Conservation (phyloP, 768 basidiomycete species). For the Sutorius australiensis region DNA sequence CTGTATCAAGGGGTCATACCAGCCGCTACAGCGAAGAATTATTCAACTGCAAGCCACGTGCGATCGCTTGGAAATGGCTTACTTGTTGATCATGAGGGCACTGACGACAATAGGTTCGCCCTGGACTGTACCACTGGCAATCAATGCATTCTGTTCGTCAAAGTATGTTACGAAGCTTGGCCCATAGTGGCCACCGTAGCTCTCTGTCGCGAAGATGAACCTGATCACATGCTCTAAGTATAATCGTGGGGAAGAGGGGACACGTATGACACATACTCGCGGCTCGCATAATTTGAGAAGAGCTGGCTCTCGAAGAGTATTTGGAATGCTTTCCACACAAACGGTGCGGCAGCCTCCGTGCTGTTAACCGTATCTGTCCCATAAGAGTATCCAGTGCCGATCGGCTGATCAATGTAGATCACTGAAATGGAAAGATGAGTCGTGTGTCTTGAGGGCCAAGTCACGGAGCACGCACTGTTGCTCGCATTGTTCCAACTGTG, state of each 20-base stretch:
- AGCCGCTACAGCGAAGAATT: constrained; percentile 40
- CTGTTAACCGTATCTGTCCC: constrained; percentile 54
- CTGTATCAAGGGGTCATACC: constrained; percentile 64
- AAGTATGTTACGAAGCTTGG: constrained; percentile 64
- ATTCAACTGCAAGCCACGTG: background rate
- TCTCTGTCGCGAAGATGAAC: constrained; percentile 63
- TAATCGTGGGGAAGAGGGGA: background rate
- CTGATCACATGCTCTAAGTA: constrained; percentile 25
- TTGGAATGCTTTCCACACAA: constrained; percentile 63
- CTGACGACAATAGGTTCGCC: constrained; percentile 53
- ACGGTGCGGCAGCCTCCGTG: constrained; percentile 48
- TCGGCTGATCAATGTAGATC: constrained; percentile 69
- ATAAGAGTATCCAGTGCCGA: constrained; percentile 62
- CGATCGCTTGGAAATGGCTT: background rate
- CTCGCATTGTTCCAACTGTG: constrained; percentile 64
- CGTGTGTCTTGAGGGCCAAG: background rate
- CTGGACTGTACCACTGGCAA: constrained; percentile 39
- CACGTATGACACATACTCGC: constrained; percentile 41
- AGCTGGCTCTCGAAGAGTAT: constrained; percentile 53
- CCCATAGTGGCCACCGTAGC: constrained; percentile 67
- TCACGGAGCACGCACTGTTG: constrained; percentile 46
- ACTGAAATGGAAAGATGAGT: constrained; percentile 35
- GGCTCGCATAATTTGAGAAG: constrained; percentile 48
- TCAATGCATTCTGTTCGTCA: constrained; percentile 55
- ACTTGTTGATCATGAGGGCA: constrained; percentile 67